Conservation (phyloP, 345 rosid species). For the Mercurialis annua region DNA sequence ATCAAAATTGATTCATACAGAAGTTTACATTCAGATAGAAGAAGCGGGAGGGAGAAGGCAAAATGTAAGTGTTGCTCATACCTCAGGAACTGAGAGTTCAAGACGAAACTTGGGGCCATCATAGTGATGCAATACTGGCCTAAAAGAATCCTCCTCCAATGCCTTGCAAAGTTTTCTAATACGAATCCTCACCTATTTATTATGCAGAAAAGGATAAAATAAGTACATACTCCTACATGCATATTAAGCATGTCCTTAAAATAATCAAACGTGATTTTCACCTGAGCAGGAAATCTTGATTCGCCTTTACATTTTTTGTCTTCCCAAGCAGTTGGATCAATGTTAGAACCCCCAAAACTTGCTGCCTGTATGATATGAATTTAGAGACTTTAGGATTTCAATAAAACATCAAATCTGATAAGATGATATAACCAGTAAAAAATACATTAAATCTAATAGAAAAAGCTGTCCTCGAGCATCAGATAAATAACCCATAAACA, state of each 20-base stretch:
- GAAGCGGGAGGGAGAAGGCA: neutral
- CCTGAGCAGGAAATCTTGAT: conserved; percentile 99
- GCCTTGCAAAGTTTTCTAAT: conserved; percentile 88
- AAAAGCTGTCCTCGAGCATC: conserved; percentile 1
- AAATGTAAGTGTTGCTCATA: conserved; percentile 21
- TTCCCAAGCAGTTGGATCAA: conserved; percentile 99
- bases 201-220: neutral
- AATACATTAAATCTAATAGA: neutral
- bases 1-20: neutral
- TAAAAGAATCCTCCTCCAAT: conserved; percentile 92
- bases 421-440: neutral
- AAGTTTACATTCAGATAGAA: neutral
- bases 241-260: neutral
- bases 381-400: conserved; percentile 6
- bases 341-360: conserved; percentile 94
- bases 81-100: conserved; percentile 99
- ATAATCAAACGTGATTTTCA: conserved; percentile 19
- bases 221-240: neutral
- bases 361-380: conserved; percentile 54
- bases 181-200: conserved; percentile 69
- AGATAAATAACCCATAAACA: neutral
- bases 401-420: neutral
- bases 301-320: conserved; percentile 99
- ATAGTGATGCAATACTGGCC: conserved; percentile 95
- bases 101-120: conserved; percentile 99